Evolutionary conservation across 495 filamentous ascomycete genomes (phyloP), one percentile per base, ranked within the genome.

Genomic region (Pyrenula aspistea): DNA sequence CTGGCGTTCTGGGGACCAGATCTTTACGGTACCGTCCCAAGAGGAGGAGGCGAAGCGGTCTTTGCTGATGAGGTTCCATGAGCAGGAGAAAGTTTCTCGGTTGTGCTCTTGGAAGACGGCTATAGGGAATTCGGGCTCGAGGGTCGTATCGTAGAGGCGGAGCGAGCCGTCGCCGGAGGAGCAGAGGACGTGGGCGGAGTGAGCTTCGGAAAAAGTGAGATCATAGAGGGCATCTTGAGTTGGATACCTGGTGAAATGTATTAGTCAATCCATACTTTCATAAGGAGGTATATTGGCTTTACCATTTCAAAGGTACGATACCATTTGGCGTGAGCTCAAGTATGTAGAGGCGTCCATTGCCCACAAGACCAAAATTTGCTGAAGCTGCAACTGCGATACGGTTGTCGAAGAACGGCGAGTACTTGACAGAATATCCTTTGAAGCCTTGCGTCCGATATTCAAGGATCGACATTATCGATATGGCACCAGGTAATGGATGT

Each of bases 211-310:
- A 90, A 91, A 96, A 59, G 89, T 77, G 47, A 89, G 77, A 70
- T 98, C 93, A 71, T 91, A 98, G 62, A 96, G 86, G 48, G 89
- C 86, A 68, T 97, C 94, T 76, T 96, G 93, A 31, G 93, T 98
- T 63, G 96, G 92, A 72, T 87, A 98, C 67, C 86, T 91, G 60
- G 23, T 22, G 48, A 8, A 48, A 23, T 25, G 24, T 60, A 22
- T 59, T 55, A 42, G n/a, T 12, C n/a, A n/a, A n/a, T n/a, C n/a
- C n/a, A n/a, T 52, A 19, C 50, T 4, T 4, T 52, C 8, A 20
- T 4, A 4, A 20, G n/a, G 19, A 8, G 20, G 50, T 24, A n/a
- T 24, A n/a, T 47, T n/a, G 54, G 42, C 49, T 49, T 23, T 63
- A 84, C 84, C 77, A 83, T 78, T 90, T 92, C 63, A 89, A 82